Base-by-base conservation (phyloP, 192 early-diverging fungal species). In the Anaeromyces robustus region DNA sequence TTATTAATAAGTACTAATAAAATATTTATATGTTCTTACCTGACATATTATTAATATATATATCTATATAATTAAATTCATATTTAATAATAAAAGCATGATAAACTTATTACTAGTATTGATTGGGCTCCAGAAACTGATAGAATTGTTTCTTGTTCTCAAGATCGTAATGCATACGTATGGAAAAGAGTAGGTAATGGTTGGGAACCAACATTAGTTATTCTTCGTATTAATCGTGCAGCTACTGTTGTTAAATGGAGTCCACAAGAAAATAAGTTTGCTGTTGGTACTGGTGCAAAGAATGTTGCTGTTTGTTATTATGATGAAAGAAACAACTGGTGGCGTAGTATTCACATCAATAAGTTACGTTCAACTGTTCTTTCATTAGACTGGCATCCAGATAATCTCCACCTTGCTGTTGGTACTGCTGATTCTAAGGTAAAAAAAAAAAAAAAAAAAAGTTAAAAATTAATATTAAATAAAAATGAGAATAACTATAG, bases 151-250 rank as follows among this genome's bases (percentile, higher is more conserved):
- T 94, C 96, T 37, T 97, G 96, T 87, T 97, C 96, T 59, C 97
- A 99, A 88, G 97, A 99, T 87, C 91, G 96, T 81, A 99, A 99
- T 83, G 96, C 96, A 29, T 99, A 99, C 84, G 97, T 99, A 41
- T 99, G 97, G 97, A 93, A 89, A 30, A 95, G 96, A 80, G 80
- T 82, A 2, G 82, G 83, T 28, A 81, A 81, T 31, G 80, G 83
- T 52, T 99, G 97, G 97, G 94, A 94, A 82, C 96, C 95, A 29
- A 93, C 92, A 32, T 87, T 98, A 28, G 97, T 98, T 28, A 90
- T 96, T 31, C 87, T 98, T 81, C 94, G 96, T 78, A 95, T 98
- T 87, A 95, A 97, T 88, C 93, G 97, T 77, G 96, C 96, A 37
- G 97, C 97, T 12, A 98, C 96, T 9, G 93, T 89, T 86, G 96